These are phyloP conservation scores for Noccaea bulbosa DNA, from an alignment of 345 rosid genomes.

Conservation along the genomic window DNA sequence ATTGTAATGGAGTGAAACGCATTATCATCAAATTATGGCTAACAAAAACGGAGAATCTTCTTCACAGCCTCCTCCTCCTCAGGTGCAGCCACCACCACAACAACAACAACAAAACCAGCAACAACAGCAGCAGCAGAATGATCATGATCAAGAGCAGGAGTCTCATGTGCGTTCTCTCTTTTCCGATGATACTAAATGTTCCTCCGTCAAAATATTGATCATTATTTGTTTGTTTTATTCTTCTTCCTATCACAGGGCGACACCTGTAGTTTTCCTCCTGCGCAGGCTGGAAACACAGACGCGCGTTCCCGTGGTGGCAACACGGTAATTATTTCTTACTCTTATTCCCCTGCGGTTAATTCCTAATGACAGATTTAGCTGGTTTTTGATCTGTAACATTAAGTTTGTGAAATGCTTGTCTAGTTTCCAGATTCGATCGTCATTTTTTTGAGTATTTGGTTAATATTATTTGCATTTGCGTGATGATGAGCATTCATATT, in stretches of 20 bases:
- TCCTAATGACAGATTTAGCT: neutral
- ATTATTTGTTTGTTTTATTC: neutral
- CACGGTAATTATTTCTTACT: constrained; percentile 42
- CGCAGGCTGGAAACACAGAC: constrained; percentile 42
- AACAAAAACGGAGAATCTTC: constrained; percentile 54
- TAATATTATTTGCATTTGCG: too few relatives aligned
- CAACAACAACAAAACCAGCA: constrained; percentile 31
- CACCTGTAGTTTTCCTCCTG: constrained; percentile 43
- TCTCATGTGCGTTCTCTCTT: constrained; percentile 23
- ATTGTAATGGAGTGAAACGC: constrained; percentile 35
- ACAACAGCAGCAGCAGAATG: neutral
- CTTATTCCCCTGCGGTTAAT: neutral
- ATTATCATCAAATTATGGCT: constrained; percentile 47
- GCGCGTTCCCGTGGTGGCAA: constrained; percentile 55
- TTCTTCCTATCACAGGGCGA: constrained; percentile 48
- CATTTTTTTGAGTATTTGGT: too few relatives aligned
- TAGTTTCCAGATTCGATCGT: neutral
- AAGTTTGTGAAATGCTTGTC: neutral
- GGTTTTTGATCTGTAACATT: neutral
- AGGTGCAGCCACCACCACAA: constrained; percentile 26
- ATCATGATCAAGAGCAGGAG: constrained; percentile 22
- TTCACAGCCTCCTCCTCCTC: constrained; percentile 49
- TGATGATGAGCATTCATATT: neutral
- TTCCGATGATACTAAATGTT: neutral
- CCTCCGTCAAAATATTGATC: neutral